Evolutionary conservation across 768 basidiomycete species (phyloP), one percentile per base, ranked within the genome.

Genomic region (Agrocybe chaxingu): DNA sequence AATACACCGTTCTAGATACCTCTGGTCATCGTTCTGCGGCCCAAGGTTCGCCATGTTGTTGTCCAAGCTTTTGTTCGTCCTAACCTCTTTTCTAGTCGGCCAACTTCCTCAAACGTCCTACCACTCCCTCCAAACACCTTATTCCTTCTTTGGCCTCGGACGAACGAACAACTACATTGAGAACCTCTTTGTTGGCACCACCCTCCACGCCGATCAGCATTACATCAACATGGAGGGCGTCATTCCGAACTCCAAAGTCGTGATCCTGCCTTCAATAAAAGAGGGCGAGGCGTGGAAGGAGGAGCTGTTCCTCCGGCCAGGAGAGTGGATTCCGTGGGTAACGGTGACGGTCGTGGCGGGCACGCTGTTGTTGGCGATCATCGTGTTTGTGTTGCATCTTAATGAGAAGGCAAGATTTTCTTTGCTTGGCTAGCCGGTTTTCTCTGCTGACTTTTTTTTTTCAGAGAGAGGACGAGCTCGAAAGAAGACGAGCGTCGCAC

Each of bases 121-220:
- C 67, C 89, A 96, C 47, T 77, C 95, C 10, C 78, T 98, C 8
- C 81, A 87, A 48, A 86, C 92, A 0, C 97, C 97, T 0, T 98
- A 98, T 62, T 82, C 93, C 1, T 97, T 94, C 78, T 91, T 98
- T 62, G 96, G 97, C 1, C 83, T 99, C 7, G 97, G 96, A 0
- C 84, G 97, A 37, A 98, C 95, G 11, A 99, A 99, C 69, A 99
- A 99, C 66, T 99, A 99, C 70, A 94, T 99, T 61, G 97, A 99
- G 76, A 98, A 98, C 66, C 78, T 99, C 2, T 97, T 97, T 64
- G 90, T 98, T 13, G 97, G 97, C 11, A 87, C 92, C 3, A 96
- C 94, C 5, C 77, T 89, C 30, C 85, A 91, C 52, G 66, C 75
- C 0, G 64, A 73, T 33, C 63, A 84, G 32, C 92, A 96, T 62